A percentile compares a stretch with the other conserved stretches of the same genome.
Evolutionary conservation across 106 monocot genomes (phyloP).

Genomic region (Dioscorea zingiberensis): DNA sequence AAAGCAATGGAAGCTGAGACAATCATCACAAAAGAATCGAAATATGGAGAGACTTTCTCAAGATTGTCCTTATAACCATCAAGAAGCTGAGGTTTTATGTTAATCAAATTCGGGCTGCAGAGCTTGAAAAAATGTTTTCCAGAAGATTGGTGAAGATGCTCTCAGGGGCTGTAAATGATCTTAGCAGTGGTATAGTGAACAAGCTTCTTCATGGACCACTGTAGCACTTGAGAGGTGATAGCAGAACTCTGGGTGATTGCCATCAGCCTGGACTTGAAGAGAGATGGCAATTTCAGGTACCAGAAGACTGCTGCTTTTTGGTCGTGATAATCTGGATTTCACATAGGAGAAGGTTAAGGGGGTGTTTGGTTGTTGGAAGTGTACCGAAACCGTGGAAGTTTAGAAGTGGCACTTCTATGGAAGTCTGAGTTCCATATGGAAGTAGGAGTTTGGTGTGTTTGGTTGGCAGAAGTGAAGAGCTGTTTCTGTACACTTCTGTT

Average conservation of each 20-base stretch:
- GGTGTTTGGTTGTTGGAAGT: too few species aligned
- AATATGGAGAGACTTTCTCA: conserved; percentile 89
- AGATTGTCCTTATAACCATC: conserved; percentile 95
- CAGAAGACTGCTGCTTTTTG: too few species aligned
- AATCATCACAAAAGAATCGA: conserved; percentile 73
- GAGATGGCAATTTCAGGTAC: too few species aligned
- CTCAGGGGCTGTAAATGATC: conserved; percentile 73
- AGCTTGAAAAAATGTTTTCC: conserved; percentile 74
- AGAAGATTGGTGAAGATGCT: conserved; percentile 72
- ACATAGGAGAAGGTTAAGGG: too few species aligned
- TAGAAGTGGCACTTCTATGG: too few species aligned
- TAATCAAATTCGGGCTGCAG: conserved; percentile 63
- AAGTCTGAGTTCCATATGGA: too few species aligned
- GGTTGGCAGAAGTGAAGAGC: too few species aligned
- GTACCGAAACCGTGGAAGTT: too few species aligned
- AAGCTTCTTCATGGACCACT: conserved; percentile 90
- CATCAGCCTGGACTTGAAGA: conserved; percentile 79
- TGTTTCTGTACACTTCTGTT: too few species aligned
- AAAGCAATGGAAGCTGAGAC: conserved; percentile 84
- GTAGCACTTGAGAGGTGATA: conserved; percentile 85
- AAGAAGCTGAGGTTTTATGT: conserved; percentile 85
- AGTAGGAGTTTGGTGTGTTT: too few species aligned
- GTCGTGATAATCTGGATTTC: too few species aligned
- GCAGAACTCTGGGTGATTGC: conserved; percentile 75
- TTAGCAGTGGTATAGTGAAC: conserved; percentile 78